Evolutionary conservation across 2,329 filamentous ascomycete species (phyloP).

Genomic region (Tolypocladium guangdongense): DNA sequence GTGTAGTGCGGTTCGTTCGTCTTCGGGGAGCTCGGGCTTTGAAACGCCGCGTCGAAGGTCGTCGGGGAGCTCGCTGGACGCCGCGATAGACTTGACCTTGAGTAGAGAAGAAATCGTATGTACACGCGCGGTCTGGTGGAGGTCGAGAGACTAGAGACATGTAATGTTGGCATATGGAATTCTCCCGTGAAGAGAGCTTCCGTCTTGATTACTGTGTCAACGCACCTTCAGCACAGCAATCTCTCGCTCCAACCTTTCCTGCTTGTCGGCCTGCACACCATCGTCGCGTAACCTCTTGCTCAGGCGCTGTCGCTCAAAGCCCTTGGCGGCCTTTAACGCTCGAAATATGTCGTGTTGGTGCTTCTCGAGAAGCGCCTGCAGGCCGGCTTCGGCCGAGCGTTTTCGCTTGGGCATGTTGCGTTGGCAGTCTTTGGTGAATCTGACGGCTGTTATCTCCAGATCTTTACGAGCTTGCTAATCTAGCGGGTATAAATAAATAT

Average conservation of each 20-base stretch:
- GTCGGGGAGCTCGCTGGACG: constrained; percentile 37
- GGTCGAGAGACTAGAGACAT: constrained; percentile 37
- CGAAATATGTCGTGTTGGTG: constrained; percentile 50
- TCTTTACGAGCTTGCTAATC: background rate
- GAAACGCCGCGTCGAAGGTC: constrained; percentile 34
- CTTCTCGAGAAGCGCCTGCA: constrained; percentile 41
- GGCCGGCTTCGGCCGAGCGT: constrained; percentile 30
- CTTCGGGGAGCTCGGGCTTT: constrained; percentile 39
- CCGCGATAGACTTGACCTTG: constrained; percentile 40
- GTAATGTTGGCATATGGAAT: background rate
- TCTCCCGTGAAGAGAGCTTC: background rate
- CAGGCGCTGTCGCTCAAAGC: constrained; percentile 69
- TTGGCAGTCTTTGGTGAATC: background rate
- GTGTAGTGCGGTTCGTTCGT: constrained; percentile 40
- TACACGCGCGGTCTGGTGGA: constrained; percentile 44
- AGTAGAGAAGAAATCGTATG: constrained; percentile 45
- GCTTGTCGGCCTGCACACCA: constrained; percentile 34
- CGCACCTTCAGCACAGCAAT: constrained; percentile 42
- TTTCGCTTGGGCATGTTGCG: constrained; percentile 47
- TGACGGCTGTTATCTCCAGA: background rate
- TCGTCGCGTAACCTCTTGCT: constrained; percentile 45
- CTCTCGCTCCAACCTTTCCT: constrained; percentile 51
- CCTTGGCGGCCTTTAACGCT: constrained; percentile 62
- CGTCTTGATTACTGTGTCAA: background rate
- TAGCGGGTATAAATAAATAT: background rate